Base-by-base conservation (phyloP, 768 basidiomycete species). In the Rhizopogon salebrosus region DNA sequence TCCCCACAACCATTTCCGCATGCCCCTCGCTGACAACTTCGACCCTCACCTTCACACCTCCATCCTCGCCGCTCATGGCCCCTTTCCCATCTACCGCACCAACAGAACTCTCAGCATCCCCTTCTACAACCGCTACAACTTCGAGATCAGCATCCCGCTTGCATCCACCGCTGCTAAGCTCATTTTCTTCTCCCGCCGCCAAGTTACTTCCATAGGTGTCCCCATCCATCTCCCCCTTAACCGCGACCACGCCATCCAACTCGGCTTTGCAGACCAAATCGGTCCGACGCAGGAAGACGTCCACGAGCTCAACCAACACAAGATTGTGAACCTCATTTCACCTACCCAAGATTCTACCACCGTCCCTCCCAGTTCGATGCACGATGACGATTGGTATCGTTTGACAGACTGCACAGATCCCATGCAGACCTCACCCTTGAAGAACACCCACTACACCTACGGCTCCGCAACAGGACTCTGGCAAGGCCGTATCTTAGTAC, bases 401-500 rank as follows among this genome's bases (percentile, higher is more conserved):
- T 65, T 77, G 51, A 69, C 73, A 3, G 63, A 73, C 35, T 85
- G 84, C 57, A 69, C 60, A 31, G 68, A 78, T 48, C 58, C 76
- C 14, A 71, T 66, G 49, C 54, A 53, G 2, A 43, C 54, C 24
- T 39, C 62, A 7, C 65, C 67, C 0, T 59, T 68, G 27, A 63
- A 69, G 49, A 68, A 67, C 14, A 56, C 53, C 8, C 67, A 70
- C 20, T 84, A 81, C 62, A 72, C 72, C 3, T 75, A 74, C 0
- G 86, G 85, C 6, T 61, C 71, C 3, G 68, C 86, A 58, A 65
- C 63, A 20, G 85, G 85, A 3, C 68, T 78, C 5, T 87, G 81
- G 83, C 76, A 83, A 54, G 87, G 87, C 3, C 72, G 80, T 18
- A 74, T 85, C 65, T 67, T 82, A 51, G 85, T 87, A 49, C 54